These are phyloP conservation scores for Beauveria rudraprayagi DNA, from an alignment of 2,329 filamentous ascomycete species.

Conservation along the genomic window DNA sequence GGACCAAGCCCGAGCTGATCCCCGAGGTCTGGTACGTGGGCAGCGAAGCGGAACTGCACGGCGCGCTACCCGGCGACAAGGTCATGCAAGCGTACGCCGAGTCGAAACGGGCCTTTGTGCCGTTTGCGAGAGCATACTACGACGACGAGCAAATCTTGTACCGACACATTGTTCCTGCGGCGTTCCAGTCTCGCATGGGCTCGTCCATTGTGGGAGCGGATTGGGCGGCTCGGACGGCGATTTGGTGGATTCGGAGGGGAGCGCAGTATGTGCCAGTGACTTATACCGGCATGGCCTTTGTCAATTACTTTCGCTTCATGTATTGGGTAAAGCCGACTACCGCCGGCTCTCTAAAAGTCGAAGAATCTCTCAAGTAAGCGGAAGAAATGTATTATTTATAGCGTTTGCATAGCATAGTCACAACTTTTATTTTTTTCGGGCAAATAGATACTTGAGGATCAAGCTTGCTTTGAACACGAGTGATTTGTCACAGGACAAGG, in stretches of 20 bases:
- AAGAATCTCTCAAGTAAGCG: background rate
- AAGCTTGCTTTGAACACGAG: too few relatives aligned
- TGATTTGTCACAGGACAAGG: too few relatives aligned
- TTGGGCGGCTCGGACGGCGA: conserved; percentile 13
- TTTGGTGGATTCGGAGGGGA: conserved; percentile 15
- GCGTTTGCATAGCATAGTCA: background rate
- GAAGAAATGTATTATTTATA: background rate
- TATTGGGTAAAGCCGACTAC: conserved; percentile 4
- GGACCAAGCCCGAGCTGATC: background rate
- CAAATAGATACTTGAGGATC: too few relatives aligned
- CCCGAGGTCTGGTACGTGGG: conserved; percentile 17
- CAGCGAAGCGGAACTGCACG: conserved; percentile 16
- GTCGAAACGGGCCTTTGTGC: conserved; percentile 14
- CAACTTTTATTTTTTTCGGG: too few relatives aligned
- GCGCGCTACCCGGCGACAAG: conserved; percentile 9
- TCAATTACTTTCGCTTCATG: conserved; percentile 14
- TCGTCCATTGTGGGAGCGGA: conserved; percentile 11
- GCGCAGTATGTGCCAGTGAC: conserved; percentile 16
- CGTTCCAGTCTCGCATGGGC: conserved; percentile 14
- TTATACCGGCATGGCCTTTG: conserved; percentile 14
- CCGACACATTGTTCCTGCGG: conserved; percentile 13
- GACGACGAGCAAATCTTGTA: conserved; percentile 10
- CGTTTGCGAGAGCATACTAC: conserved; percentile 10
- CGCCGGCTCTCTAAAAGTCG: background rate
- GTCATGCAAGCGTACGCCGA: conserved; percentile 13